Conservation (phyloP, 257 asterid species). For the Scutellaria galericulata region DNA sequence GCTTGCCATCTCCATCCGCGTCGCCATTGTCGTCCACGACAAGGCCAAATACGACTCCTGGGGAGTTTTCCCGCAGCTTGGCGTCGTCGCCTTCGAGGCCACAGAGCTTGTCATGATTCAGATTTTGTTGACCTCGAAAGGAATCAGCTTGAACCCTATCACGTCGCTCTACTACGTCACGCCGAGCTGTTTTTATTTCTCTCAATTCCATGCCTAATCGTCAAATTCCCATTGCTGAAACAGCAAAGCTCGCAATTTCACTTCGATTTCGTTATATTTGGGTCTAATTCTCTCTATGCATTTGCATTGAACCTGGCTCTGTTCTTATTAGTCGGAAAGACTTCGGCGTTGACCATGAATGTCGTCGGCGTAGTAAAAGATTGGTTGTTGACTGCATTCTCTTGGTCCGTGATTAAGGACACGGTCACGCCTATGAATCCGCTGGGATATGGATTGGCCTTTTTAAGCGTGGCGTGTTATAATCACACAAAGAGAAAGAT, state of each 20-base stretch:
- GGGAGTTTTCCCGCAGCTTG: constrained; percentile 74
- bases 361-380: constrained; percentile 81
- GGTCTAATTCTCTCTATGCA: constrained; percentile 72
- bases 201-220: constrained; percentile 65
- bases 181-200: constrained; percentile 66
- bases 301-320: constrained; percentile 78
- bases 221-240: constrained; percentile 56
- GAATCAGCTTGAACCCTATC: constrained; percentile 69
- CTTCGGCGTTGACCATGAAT: constrained; percentile 85
- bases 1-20: constrained; percentile 73
- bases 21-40: constrained; percentile 77
- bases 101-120: constrained; percentile 76
- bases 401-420: constrained; percentile 88
- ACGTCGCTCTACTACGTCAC: constrained; percentile 77
- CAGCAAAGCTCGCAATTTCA: constrained; percentile 40
- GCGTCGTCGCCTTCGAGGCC: constrained; percentile 73
- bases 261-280: constrained; percentile 61
- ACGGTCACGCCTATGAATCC: constrained; percentile 65
- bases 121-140: constrained; percentile 68
- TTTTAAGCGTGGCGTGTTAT: constrained; percentile 66
- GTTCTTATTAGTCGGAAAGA: constrained; percentile 74
- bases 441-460: constrained; percentile 77
- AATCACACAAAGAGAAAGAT: constrained; percentile 42
- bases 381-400: constrained; percentile 77
- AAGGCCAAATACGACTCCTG: constrained; percentile 74